phyloP scores from a whole-genome alignment of 2,329 filamentous ascomycete genomes.

The Neonectria sp. region DNA sequence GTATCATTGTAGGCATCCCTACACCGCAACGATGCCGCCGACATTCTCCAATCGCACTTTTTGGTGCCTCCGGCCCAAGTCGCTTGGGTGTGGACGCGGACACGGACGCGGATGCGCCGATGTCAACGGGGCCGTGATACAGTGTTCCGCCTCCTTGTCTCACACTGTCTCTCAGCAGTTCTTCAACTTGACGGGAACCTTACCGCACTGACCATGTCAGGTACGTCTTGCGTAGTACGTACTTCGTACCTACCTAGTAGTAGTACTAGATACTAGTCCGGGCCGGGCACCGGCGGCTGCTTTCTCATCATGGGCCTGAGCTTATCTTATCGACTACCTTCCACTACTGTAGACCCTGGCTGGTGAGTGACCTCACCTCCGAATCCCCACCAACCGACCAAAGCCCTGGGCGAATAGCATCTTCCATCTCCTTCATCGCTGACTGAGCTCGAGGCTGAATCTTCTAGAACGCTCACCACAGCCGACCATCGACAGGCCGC shows the following conservation, averaged over 20 bases:
- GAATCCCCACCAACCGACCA: conserved; percentile 45
- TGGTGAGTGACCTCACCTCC: conserved; percentile 37
- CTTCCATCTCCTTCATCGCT: conserved; percentile 36
- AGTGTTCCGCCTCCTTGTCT: conserved; percentile 17
- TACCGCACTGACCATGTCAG: conserved; percentile 22
- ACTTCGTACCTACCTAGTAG: neutral
- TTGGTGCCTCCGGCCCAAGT: neutral
- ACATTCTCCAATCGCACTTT: conserved; percentile 2
- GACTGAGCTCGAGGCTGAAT: conserved; percentile 46
- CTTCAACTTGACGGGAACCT: conserved; percentile 4
- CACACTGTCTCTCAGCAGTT: conserved; percentile 25
- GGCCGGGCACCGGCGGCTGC: neutral
- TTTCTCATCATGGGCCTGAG: conserved; percentile 8
- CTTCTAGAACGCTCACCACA: conserved; percentile 45
- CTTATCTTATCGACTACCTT: conserved; percentile 30
- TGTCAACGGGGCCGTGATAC: conserved; percentile 19
- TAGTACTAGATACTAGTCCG: neutral
- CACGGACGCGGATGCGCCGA: conserved; percentile 17
- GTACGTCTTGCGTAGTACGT: neutral
- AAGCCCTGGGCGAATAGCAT: conserved; percentile 41
- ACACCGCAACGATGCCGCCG: conserved; percentile 22
- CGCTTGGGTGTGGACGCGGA: neutral
- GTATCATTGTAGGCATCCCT: conserved; percentile 24
- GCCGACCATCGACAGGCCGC: conserved; percentile 16
- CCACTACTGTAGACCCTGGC: conserved; percentile 17